Evolutionary conservation across 176 grass and related monocot genomes (phyloP).

Genomic region (Aegilops tauschii): DNA sequence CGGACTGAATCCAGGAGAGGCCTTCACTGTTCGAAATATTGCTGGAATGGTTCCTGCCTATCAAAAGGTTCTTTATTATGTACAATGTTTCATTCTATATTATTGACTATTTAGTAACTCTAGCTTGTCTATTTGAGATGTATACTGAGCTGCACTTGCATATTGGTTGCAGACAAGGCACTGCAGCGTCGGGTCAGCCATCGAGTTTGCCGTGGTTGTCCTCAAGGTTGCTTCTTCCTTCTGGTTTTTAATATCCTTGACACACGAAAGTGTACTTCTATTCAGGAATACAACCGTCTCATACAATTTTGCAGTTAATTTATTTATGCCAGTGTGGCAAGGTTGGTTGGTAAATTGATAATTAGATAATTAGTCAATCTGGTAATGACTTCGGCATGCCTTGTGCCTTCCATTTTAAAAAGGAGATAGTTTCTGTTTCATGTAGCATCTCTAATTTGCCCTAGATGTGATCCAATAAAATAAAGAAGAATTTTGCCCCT

Average conservation of each 20-base stretch:
- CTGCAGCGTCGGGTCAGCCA: conserved; percentile 43
- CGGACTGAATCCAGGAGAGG: conserved; percentile 72
- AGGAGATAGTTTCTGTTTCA: background rate
- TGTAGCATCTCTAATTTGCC: background rate
- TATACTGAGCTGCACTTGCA: conserved; percentile 14
- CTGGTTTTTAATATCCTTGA: background rate
- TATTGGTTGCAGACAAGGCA: conserved; percentile 41
- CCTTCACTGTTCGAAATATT: conserved; percentile 74
- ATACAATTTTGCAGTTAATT: background rate
- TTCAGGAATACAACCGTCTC: background rate
- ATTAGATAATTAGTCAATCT: background rate
- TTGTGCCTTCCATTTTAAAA: background rate
- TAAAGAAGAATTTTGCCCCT: background rate
- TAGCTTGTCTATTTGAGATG: background rate
- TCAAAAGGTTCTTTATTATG: background rate
- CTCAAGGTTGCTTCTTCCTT: conserved; percentile 55
- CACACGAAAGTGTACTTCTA: background rate
- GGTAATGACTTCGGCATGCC: background rate
- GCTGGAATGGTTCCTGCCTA: conserved; percentile 58
- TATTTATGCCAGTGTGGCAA: background rate
- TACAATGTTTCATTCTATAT: conserved; percentile 8
- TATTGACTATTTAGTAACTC: conserved; percentile 5
- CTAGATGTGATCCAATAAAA: background rate
- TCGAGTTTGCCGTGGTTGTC: conserved; percentile 65
- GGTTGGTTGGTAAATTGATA: background rate